phyloP scores from a whole-genome alignment of 23 red algal species.

The Gracilaria domingensis region DNA sequence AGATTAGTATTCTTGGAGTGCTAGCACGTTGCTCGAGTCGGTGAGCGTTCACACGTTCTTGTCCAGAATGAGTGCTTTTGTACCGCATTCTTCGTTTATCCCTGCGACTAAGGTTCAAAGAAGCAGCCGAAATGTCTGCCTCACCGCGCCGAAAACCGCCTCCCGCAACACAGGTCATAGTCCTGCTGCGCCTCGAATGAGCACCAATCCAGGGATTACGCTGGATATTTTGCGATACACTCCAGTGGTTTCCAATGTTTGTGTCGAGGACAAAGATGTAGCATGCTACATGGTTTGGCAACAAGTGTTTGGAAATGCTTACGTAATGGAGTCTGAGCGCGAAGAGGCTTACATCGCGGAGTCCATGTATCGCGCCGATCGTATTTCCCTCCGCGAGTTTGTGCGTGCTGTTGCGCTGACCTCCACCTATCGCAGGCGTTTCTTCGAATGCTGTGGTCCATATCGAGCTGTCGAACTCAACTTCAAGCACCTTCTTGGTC shows the following conservation, averaged over 20 bases:
- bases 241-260: conserved; percentile 34
- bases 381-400: conserved; percentile 79
- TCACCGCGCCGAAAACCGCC: background rate
- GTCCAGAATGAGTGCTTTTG: conserved; percentile 14
- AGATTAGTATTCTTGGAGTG: no score
- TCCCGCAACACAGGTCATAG: no score
- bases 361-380: conserved; percentile 77
- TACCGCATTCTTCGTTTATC: background rate
- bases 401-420: conserved; percentile 79
- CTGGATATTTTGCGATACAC: conserved; percentile 63
- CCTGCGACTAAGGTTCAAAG: background rate
- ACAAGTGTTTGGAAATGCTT: conserved; percentile 92
- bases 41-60: background rate
- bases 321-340: conserved; percentile 87
- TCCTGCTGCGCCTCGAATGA: conserved; percentile 13
- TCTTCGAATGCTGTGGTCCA: conserved; percentile 79
- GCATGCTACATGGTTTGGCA: conserved; percentile 54
- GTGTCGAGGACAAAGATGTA: conserved; percentile 69
- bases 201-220: conserved; percentile 45
- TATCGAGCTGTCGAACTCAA: conserved; percentile 86
- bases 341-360: conserved; percentile 64
- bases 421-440: conserved; percentile 81
- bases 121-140: background rate
- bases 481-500: conserved; percentile 91
- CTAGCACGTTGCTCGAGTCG: background rate